A percentile compares a stretch with the other conserved stretches of the same genome.
phyloP scores from a whole-genome alignment of 768 basidiomycete species.

The Phlebiopsis flavidoalba region DNA sequence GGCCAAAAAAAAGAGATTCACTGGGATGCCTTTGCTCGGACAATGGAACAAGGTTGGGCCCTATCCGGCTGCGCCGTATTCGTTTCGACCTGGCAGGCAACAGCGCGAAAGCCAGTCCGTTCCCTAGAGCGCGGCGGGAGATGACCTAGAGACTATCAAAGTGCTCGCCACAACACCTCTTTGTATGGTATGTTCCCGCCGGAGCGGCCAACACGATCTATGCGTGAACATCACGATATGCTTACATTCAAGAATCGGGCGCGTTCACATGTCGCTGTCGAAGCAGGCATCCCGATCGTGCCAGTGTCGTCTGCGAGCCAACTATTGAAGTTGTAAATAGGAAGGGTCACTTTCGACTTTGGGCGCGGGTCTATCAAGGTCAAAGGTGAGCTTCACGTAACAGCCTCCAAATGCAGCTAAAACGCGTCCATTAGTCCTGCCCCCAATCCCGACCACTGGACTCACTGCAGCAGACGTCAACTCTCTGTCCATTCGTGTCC shows the following conservation, averaged over 20 bases:
- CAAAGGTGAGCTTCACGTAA: slow-evolving; percentile 51
- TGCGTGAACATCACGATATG: slow-evolving; percentile 57
- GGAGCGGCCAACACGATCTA: slow-evolving; percentile 78
- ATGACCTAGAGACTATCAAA: slow-evolving; percentile 81
- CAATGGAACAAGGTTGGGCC: slow-evolving; percentile 89
- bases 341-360: slow-evolving; percentile 74
- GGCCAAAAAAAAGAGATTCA: slow-evolving; percentile 90
- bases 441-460: slow-evolving; percentile 75
- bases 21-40: slow-evolving; percentile 77
- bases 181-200: slow-evolving; percentile 91
- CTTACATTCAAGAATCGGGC: slow-evolving; percentile 96
- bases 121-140: slow-evolving; percentile 75
- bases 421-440: slow-evolving; percentile 63
- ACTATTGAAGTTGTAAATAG: slow-evolving; percentile 89
- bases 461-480: slow-evolving; percentile 67
- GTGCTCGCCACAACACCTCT: slow-evolving; percentile 53
- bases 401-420: neutral
- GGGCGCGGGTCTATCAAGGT: slow-evolving; percentile 73
- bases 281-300: slow-evolving; percentile 84
- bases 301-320: slow-evolving; percentile 87
- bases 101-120: slow-evolving; percentile 61
- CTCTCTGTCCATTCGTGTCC: slow-evolving; percentile 60
- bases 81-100: slow-evolving; percentile 86
- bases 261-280: slow-evolving; percentile 87
- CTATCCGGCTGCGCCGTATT: slow-evolving; percentile 90